Evolutionary conservation across 2,329 filamentous ascomycete genomes (phyloP), one percentile per base, ranked within the genome.

Genomic region (Stagonosporopsis chrysanthemi): DNA sequence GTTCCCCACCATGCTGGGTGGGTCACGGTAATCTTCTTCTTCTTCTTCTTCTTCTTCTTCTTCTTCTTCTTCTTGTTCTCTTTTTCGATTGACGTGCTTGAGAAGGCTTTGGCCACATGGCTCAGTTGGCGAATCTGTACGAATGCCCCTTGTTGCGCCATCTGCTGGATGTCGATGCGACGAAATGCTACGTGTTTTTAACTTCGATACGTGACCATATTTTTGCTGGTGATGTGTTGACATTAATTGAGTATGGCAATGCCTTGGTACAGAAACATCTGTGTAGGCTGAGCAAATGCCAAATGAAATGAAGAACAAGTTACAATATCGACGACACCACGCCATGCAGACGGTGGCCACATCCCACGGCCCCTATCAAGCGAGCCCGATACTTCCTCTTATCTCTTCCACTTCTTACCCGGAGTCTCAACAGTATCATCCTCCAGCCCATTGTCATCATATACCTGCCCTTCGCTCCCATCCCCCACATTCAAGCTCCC

Each of bases 101-200:
- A 44, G 46, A 65, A 61, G 58, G 62, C 42, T 52, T 50, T 43
- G 41, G 60, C 63, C 57, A 64, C 60, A 60, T 33, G 56, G 56
- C 57, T 56, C 33, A 56, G 47, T 65, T 62, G 56, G 44, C 53
- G 55, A 46, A 58, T 60, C 58, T 64, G 58, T 42, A 61, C 61
- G 40, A 58, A 47, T 58, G 51, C 36, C 55, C 41, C 44, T 24
- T 29, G 39, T 24, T 52, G 46, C 44, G 39, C 46, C 35, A 56
- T 56, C 52, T 35, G 28, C 52, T 33, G 46, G 35, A 55, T 49
- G 46, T 50, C 17, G 45, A 45, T 50, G 46, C 26, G 17, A 11
- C 24, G 11, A 14, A 42, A 48, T 43, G 4, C 23, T 22, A 38
- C 31, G n/a, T 29, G 19, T 11, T 19, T 24, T 36, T 43, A 31